Percentiles rank a stretch among this genome's conserved stretches.
These are phyloP conservation scores for Orbilia blumenaviensis DNA, from an alignment of 2,329 filamentous ascomycete species.

Conservation along the genomic window DNA sequence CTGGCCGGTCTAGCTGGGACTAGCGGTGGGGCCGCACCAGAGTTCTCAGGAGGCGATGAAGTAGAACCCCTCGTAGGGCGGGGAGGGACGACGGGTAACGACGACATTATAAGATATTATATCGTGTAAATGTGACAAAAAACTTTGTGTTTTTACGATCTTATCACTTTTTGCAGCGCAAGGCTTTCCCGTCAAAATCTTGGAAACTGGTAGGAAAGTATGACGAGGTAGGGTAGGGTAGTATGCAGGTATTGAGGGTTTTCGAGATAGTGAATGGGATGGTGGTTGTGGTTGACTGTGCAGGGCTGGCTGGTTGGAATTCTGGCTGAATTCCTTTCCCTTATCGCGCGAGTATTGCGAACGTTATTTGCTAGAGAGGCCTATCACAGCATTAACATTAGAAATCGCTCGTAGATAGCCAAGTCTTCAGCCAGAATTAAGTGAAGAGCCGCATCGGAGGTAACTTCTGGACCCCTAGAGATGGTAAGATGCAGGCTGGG, in stretches of 20 bases:
- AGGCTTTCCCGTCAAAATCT: neutral
- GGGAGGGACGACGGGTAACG: conserved; percentile 56
- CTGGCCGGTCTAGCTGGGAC: conserved; percentile 69
- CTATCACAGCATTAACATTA: conserved; percentile 38
- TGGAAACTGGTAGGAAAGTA: neutral
- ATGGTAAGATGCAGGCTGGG: conserved; percentile 6
- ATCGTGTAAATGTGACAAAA: conserved; percentile 14
- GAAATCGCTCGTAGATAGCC: conserved; percentile 37
- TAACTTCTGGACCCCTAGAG: conserved; percentile 17
- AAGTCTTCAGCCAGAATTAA: conserved; percentile 4
- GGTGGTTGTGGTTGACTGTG: conserved; percentile 9
- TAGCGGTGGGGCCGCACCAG: conserved; percentile 63
- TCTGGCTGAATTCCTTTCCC: conserved; percentile 49
- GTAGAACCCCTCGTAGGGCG: conserved; percentile 54
- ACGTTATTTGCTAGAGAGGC: conserved; percentile 14
- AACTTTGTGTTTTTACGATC: neutral
- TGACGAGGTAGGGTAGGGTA: neutral
- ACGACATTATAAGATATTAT: conserved; percentile 53
- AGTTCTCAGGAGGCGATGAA: conserved; percentile 56
- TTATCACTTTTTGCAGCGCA: conserved; percentile 8
- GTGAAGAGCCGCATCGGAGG: conserved; percentile 41
- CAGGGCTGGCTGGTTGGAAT: conserved; percentile 36
- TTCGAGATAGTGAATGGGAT: conserved; percentile 26
- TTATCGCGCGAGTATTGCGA: conserved; percentile 48
- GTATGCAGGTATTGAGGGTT: conserved; percentile 1